Conservation (phyloP, 73 alveolate genomes). For the Paramecium pentaurelia region DNA sequence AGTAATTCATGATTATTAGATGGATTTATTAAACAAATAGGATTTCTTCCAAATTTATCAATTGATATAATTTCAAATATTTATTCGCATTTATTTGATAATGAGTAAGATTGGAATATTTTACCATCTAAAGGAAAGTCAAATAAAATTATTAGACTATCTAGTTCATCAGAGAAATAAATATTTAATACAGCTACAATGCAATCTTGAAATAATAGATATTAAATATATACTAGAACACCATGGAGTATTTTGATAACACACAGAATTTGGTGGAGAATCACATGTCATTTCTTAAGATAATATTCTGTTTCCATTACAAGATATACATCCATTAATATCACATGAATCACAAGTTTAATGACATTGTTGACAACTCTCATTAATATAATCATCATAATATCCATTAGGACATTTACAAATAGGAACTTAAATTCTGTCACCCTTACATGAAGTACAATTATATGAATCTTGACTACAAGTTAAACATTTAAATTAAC, state of each 20-base stretch:
- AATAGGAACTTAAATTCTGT: not conserved
- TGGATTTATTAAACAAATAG: not conserved
- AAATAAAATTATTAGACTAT: not conserved
- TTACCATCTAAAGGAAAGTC: not conserved
- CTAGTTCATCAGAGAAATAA: not conserved
- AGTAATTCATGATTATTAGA: not conserved
- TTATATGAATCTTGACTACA: not conserved
- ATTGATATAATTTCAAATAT: not conserved
- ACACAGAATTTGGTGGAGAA: not conserved
- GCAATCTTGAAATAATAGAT: not conserved
- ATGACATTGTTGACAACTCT: not conserved
- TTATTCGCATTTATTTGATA: not conserved
- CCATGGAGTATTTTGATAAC: not conserved
- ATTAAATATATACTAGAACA: not conserved
- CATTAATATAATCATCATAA: not conserved
- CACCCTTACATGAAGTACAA: not conserved
- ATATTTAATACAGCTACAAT: not conserved
- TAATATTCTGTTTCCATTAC: not conserved
- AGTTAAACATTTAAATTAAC: not conserved
- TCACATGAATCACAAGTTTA: not conserved
- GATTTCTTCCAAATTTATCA: not conserved
- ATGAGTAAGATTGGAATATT: not conserved
- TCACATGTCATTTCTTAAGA: not conserved
- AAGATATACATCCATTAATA: not conserved
- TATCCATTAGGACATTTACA: not conserved